Evolutionary conservation across 176 grass and related monocot genomes (phyloP).

Genomic region (Aechmea fasciata): DNA sequence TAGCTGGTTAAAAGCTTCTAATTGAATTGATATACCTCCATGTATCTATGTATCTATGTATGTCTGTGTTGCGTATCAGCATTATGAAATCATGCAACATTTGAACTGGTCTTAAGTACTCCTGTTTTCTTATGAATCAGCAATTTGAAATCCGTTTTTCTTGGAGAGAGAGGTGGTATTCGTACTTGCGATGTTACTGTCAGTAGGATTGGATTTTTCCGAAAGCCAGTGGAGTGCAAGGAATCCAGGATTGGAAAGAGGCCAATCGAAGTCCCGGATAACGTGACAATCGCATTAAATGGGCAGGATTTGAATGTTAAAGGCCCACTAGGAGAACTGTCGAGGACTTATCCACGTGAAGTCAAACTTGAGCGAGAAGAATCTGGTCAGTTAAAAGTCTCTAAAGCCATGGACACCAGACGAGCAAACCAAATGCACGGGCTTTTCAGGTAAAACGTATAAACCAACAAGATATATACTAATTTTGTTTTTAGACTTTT

Average conservation of each 20-base stretch:
- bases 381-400: slow-evolving; percentile 54
- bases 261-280: slow-evolving; percentile 65
- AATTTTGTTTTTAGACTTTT: slow-evolving; percentile 4
- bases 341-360: slow-evolving; percentile 60
- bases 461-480: background rate
- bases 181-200: slow-evolving; percentile 26
- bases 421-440: slow-evolving; percentile 91
- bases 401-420: slow-evolving; percentile 63
- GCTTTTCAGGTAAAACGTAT: slow-evolving; percentile 72
- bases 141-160: slow-evolving; percentile 59
- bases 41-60: too few relatives aligned
- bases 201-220: slow-evolving; percentile 39
- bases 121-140: slow-evolving; percentile 31
- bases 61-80: too few relatives aligned
- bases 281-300: slow-evolving; percentile 73
- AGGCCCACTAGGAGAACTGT: slow-evolving; percentile 79
- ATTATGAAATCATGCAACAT: too few relatives aligned
- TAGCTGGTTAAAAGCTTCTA: too few relatives aligned
- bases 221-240: slow-evolving; percentile 75
- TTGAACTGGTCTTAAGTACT: background rate
- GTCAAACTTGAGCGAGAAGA: slow-evolving; percentile 72
- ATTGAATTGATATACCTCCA: too few relatives aligned
- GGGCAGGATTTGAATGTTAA: slow-evolving; percentile 75
- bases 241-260: slow-evolving; percentile 95
- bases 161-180: slow-evolving; percentile 35